Base-by-base conservation (phyloP, 305 asterid species). In the Lippia alba region DNA sequence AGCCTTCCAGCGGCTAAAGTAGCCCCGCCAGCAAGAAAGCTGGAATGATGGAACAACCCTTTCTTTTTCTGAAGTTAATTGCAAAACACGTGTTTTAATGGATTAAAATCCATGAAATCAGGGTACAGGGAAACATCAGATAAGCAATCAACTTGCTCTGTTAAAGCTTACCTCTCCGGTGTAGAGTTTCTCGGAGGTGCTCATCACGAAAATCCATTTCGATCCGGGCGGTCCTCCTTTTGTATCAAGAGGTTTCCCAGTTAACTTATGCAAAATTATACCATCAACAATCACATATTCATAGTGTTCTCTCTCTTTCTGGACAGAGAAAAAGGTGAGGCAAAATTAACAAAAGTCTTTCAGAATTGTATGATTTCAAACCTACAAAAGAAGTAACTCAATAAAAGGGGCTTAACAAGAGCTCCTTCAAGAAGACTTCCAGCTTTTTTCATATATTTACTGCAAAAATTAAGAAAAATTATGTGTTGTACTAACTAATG, bases 1-100 rank as follows among this genome's bases (percentile, higher is more conserved):
- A 90, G 83, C 80, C 95, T 86, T 73, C 96, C 96, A 70, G 95
- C 90, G 49, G 95, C 89, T 74, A 85, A 71, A 61, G 91, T 90
- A 67, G 86, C 84, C 17, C 88, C 91, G 36, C 91, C 91, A 44
- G 91, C 88, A 5, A 85, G 84, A 76, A 85, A 85, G 70, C 91
- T 85, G n/a, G 91, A 85, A 79, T 85, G 91, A 74, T 85, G 91
- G 69, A 85, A 83, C 49, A 30, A 30, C 40, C 95, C 96, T 76
- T 86, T 90, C 83, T 71, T 84, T 74, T 90, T 90, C 96, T 90
- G 87, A 49, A 72, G 67, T 44, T 49, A 59, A 64, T 63, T 36
- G 67, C 14, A 70, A 61, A 20, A 16, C 64, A 39, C 34, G 20
- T 19, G 19, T 57, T 76, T 64, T 56, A 0, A 50, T 12, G 8